Evolutionary conservation across 345 rosid species (phyloP).

Genomic region (Eucalyptus caleyi): DNA sequence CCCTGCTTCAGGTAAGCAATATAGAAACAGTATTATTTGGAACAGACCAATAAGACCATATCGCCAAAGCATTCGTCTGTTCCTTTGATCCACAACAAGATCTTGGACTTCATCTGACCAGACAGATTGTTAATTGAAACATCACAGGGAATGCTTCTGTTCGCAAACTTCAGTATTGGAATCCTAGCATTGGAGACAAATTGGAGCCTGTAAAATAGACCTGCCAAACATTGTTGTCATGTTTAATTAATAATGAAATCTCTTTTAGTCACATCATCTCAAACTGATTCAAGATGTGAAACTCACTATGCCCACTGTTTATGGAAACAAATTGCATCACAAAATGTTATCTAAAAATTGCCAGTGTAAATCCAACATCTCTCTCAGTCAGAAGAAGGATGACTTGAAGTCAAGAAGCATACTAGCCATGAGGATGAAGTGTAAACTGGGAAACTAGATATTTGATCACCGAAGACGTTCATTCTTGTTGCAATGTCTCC

Average conservation of each 20-base stretch:
- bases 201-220: constrained; percentile 32
- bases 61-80: constrained; percentile 74
- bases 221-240: constrained; percentile 8
- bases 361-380: background rate
- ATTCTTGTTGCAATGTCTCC: background rate
- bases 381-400: background rate
- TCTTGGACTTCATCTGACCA: constrained; percentile 62
- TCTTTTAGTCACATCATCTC: background rate
- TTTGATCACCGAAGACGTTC: background rate
- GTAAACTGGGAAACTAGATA: background rate
- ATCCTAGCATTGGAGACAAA: constrained; percentile 51
- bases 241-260: background rate
- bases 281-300: background rate
- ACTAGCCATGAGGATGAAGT: background rate
- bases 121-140: constrained; percentile 66
- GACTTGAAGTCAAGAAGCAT: background rate
- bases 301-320: background rate
- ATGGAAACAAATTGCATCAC: background rate
- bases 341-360: background rate
- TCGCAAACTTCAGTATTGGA: constrained; percentile 65
- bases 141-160: constrained; percentile 60
- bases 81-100: constrained; percentile 61
- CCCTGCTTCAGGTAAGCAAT: background rate
- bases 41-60: constrained; percentile 55
- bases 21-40: background rate